Conservation (phyloP, 805 yeast species). For the Lachancea kluyveri region DNA sequence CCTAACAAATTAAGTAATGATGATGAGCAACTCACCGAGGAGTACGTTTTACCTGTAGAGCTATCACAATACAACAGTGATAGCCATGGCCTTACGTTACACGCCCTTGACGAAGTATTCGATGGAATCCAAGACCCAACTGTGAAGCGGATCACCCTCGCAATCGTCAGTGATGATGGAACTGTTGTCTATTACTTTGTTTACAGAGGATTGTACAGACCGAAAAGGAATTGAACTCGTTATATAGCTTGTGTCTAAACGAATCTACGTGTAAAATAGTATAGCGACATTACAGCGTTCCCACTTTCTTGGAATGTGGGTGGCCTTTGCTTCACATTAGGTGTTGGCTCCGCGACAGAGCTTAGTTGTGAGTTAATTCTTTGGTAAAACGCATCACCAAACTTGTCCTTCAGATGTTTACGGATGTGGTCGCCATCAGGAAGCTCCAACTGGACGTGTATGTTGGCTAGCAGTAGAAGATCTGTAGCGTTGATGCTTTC, state of each 20-base stretch:
- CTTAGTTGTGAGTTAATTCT: slow-evolving; percentile 5
- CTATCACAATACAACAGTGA: slow-evolving; percentile 23
- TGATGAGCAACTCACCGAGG: slow-evolving; percentile 11
- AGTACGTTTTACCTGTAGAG: slow-evolving; percentile 27
- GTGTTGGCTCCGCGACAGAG: slow-evolving; percentile 2
- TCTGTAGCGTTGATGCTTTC: slow-evolving; percentile 16
- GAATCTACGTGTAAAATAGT: slow-evolving; percentile 7
- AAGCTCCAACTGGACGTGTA: slow-evolving; percentile 20
- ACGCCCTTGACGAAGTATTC: slow-evolving; percentile 20
- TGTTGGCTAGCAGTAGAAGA: slow-evolving; percentile 20
- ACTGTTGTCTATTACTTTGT: slow-evolving; percentile 65
- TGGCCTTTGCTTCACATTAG: too few species aligned
- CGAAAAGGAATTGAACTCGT: slow-evolving; percentile 42
- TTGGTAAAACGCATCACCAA: slow-evolving; percentile 12
- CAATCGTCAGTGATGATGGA: slow-evolving; percentile 57
- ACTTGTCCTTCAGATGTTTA: slow-evolving; percentile 10
- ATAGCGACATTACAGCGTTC: slow-evolving; percentile 23
- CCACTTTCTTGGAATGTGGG: slow-evolving; percentile 27
- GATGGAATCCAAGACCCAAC: slow-evolving; percentile 12
- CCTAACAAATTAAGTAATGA: slow-evolving; percentile 22
- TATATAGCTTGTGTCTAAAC: slow-evolving; percentile 1
- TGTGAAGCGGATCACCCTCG: slow-evolving; percentile 43
- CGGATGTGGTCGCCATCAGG: slow-evolving; percentile 20
- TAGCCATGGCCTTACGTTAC: slow-evolving; percentile 16
- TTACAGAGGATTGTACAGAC: slow-evolving; percentile 60